A percentile compares a stretch with the other conserved stretches of the same genome.
Conservation (phyloP, 2,329 filamentous ascomycete genomes). For the Cladophialophora chaetospira region DNA sequence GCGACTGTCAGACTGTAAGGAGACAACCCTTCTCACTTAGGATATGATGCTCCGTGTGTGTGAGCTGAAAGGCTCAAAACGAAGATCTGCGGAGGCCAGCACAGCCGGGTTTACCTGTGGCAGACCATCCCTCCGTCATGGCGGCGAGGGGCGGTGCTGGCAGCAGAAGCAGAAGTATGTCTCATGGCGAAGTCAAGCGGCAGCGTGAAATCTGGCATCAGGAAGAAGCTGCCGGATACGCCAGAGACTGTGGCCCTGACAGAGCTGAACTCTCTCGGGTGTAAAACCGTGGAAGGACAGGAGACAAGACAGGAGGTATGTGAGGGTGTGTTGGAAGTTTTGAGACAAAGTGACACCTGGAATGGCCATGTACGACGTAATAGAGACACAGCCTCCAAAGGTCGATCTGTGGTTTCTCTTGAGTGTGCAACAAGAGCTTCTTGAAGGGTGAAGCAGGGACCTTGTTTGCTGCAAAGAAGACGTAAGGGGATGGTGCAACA, state of each 20-base stretch:
- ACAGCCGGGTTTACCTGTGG: too few species aligned
- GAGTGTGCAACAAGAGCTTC: too few species aligned
- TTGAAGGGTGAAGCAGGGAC: neutral
- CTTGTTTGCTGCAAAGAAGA: neutral
- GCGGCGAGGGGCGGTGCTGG: too few species aligned
- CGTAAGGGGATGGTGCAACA: neutral
- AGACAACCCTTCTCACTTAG: neutral
- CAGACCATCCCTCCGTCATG: too few species aligned
- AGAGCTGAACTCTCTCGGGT: too few species aligned
- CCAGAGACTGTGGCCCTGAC: too few species aligned
- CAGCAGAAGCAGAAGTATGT: too few species aligned
- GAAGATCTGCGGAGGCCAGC: neutral
- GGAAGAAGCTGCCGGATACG: too few species aligned
- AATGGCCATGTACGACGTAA: neutral
- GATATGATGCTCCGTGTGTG: neutral
- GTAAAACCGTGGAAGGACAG: neutral
- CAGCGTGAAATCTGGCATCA: too few species aligned
- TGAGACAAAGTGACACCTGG: neutral
- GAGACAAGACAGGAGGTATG: neutral
- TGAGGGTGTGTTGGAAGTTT: neutral
- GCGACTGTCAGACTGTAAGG: constrained; percentile 5
- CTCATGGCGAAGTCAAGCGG: too few species aligned
- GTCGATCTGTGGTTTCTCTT: too few species aligned
- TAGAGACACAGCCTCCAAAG: neutral
- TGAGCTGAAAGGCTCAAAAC: neutral